These are phyloP conservation scores for Takakia lepidozioides DNA, from an alignment of 225 moss, liverwort and hornwort genomes.

Conservation along the genomic window DNA sequence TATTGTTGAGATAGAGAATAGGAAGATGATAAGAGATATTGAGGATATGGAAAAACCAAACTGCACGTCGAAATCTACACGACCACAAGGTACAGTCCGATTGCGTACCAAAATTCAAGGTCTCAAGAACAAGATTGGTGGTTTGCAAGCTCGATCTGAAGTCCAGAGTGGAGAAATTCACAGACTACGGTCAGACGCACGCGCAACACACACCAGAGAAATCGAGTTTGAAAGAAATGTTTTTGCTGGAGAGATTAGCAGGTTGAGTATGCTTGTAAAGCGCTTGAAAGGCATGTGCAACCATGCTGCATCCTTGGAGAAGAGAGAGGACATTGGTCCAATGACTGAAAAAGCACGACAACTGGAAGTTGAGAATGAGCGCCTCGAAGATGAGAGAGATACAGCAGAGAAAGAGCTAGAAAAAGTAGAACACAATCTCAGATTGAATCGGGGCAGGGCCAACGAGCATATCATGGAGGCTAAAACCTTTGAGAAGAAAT, in stretches of 20 bases:
- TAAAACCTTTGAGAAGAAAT: slow-evolving; percentile 36
- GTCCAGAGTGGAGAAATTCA: slow-evolving; percentile 72
- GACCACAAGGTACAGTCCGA: slow-evolving; percentile 57
- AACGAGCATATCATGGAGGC: slow-evolving; percentile 39
- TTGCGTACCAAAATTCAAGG: slow-evolving; percentile 71
- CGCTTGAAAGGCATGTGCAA: slow-evolving; percentile 40
- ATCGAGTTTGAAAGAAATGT: slow-evolving; percentile 91
- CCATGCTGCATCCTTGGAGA: slow-evolving; percentile 44
- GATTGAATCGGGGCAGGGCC: slow-evolving; percentile 19
- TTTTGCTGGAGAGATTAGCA: slow-evolving; percentile 70
- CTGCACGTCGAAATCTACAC: slow-evolving; percentile 69
- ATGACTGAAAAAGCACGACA: slow-evolving; percentile 38
- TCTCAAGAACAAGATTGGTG: slow-evolving; percentile 63
- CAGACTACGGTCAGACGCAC: slow-evolving; percentile 62
- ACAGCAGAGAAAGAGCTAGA: slow-evolving; percentile 26
- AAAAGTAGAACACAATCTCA: slow-evolving; percentile 23
- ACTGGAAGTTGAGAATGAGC: slow-evolving; percentile 23
- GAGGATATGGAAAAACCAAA: slow-evolving; percentile 93
- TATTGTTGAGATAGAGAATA: slow-evolving; percentile 80
- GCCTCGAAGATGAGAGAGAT: slow-evolving; percentile 35
- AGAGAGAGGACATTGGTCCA: slow-evolving; percentile 32
- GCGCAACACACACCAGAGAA: slow-evolving; percentile 75
- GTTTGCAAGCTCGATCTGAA: slow-evolving; percentile 63
- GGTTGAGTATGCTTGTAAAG: slow-evolving; percentile 46
- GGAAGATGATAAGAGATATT: slow-evolving; percentile 82